Evolutionary conservation across 139 green algal species (phyloP), one percentile per base, ranked within the genome.

Genomic region (Bryopsis sp.): DNA sequence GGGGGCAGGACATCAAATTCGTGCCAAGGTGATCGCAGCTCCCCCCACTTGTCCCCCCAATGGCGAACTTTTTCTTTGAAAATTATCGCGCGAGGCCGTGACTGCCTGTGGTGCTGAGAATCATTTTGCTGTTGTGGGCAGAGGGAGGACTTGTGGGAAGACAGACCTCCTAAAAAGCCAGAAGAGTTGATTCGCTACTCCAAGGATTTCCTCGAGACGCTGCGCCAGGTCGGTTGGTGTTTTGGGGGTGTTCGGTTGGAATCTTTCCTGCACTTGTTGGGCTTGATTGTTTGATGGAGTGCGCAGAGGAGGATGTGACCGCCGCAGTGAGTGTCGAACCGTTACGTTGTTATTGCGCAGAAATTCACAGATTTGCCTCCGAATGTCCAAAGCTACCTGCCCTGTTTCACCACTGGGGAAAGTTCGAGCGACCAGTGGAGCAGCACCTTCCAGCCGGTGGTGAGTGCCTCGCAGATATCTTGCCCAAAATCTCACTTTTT

Each of bases 181-280:
- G 62, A 69, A 54, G 62, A 69, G 8, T 22, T 35, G 37, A 57
- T 69, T 8, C 62, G 62, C 6, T 69, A 69, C 62, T 37, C 38
- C 35, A 8, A n/a, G 26, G n/a, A 35, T 6, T 69, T 58, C 37
- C 62, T 69, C 35, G 15, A 58, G 8, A 32, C 7, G 3, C 35
- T 69, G 8, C 15, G 26, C 35, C 35, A 69, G 37, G 62, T 69
- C 3, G n/a, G 59, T 28, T 22, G 4, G 35, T 34, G 11, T 8
- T 32, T 5, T 54, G 54, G 54, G 7, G 11, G 19, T 50, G 43
- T 33, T 15, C 15, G 11, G 43, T 50, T 15, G 15, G 11, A 11
- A 50, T 26, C 11, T 50, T 11, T 50, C 43, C 15, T 11, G 11
- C 11, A 26, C 31, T 28, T 8, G 31, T 5, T 61, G 50, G 6